Conservation (phyloP, 352 stramenopile species). For the Phytophthora tentaculata region DNA sequence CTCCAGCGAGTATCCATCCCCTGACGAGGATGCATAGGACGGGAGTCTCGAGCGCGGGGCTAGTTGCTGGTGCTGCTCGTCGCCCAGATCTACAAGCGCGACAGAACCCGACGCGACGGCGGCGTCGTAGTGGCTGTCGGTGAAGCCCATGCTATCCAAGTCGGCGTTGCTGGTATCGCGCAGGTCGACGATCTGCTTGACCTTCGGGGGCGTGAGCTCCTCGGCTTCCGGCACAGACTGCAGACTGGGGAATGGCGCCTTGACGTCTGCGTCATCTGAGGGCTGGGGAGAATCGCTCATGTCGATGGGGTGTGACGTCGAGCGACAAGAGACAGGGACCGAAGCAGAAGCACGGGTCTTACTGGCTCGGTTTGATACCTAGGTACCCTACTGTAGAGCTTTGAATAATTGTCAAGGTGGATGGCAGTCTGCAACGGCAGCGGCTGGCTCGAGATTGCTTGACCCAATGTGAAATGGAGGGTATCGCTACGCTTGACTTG, state of each 20-base stretch:
- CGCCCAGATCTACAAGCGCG: constrained; percentile 23
- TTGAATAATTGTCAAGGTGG: background rate
- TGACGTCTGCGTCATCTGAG: constrained; percentile 23
- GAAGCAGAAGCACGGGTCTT: constrained; percentile 14
- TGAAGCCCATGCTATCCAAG: constrained; percentile 35
- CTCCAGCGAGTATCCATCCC: constrained; percentile 60
- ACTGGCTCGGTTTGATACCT: constrained; percentile 26
- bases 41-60: constrained; percentile 30
- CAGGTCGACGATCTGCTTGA: constrained; percentile 33
- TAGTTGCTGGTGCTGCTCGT: constrained; percentile 26
- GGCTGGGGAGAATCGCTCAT: constrained; percentile 41
- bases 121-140: constrained; percentile 27
- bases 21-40: constrained; percentile 53
- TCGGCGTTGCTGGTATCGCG: constrained; percentile 27
- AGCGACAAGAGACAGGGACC: constrained; percentile 31
- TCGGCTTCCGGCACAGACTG: constrained; percentile 34
- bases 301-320: constrained; percentile 39
- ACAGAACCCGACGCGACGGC: constrained; percentile 30
- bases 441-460: constrained; percentile 20
- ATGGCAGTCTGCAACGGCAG: constrained; percentile 1
- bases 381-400: no score
- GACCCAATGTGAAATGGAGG: constrained; percentile 23
- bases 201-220: constrained; percentile 17
- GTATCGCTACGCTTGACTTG: constrained; percentile 27
- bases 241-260: constrained; percentile 28